Base-by-base conservation (phyloP, 805 yeast genomes). In the Barnettozyma siamensis region DNA sequence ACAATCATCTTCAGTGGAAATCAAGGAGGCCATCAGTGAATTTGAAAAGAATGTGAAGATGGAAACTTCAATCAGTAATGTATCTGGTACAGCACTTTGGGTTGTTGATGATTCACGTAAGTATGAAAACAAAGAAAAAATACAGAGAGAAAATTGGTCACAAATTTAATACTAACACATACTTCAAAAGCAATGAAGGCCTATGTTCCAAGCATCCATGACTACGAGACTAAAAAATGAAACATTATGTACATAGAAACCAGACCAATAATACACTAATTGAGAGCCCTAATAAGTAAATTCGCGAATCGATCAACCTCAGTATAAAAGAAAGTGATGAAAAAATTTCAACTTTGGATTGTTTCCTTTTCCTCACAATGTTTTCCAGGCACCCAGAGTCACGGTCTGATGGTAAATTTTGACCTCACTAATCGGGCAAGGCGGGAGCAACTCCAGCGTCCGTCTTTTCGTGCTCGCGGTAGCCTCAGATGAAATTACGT, bases 401-500 rank as follows among this genome's bases (percentile, higher is more conserved):
- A 69, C 73, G 72, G 67, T 63, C 58, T 62, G 64, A 47, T 46
- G 47, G 51, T 39, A 32, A 40, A 43, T 49, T 47, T 51, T 55
- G 17, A 37, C 39, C 43, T 34, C 64, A 45, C 53, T 62, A 63
- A 59, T 53, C 60, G 58, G 56, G 53, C 64, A 55, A 51, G 47
- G 24, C 36, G 42, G 42, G 34, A 43, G 49, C 47, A 39, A 24
- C 29, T 26, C 29, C 29, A 23, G 40, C 44, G 47, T 38, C 37
- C 41, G 35, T 42, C 44, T 54, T 67, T 74, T 75, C 86, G 95
- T 85, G 95, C 95, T 85, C 89, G 93, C 93, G 93, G 84, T 67
- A 69, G 85, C 84, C 93, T 83, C 74, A 85, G 89, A 85, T 65
- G 41, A 45, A 24, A 30, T 9, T 19, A 31, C 20, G 64, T 64